These are phyloP conservation scores for Trapa incisa DNA, from an alignment of 345 rosid genomes.

Conservation along the genomic window DNA sequence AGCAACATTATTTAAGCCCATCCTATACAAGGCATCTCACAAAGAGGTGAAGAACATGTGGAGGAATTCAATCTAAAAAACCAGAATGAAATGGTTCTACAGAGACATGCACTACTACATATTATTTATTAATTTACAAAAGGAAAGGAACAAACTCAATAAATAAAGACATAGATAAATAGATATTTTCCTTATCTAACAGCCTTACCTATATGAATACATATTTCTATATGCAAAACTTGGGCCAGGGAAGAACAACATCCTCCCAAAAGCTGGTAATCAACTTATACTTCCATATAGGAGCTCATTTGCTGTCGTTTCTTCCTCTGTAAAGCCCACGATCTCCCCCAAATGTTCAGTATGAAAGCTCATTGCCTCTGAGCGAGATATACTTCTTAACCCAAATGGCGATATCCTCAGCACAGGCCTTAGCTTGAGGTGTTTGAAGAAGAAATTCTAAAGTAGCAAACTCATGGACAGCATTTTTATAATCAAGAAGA, in stretches of 20 bases:
- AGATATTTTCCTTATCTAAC: not conserved
- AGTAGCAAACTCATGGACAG: conserved; percentile 89
- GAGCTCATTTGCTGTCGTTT: not conserved
- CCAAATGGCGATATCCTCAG: conserved; percentile 87
- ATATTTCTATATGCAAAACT: not conserved
- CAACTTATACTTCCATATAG: not conserved
- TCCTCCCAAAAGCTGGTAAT: not conserved
- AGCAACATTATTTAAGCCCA: not conserved
- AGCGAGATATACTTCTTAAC: conserved; percentile 79
- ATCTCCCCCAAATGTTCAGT: conserved; percentile 21
- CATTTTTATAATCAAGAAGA: conserved; percentile 75
- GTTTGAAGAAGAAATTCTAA: conserved; percentile 76
- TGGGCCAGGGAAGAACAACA: not conserved
- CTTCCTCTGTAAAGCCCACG: not conserved
- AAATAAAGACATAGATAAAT: not conserved
- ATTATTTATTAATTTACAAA: conserved; percentile 6
- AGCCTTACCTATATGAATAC: conserved; percentile 4
- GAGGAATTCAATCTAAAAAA: conserved; percentile 10
- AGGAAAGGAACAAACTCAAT: not conserved
- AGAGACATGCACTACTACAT: not conserved
- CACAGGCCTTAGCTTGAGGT: conserved; percentile 85
- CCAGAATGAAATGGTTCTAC: not conserved
- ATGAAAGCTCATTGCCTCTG: conserved; percentile 84
- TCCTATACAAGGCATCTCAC: conserved; percentile 10
- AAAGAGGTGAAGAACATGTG: conserved; percentile 11